Percentiles rank a stretch among this genome's conserved stretches.
These are phyloP conservation scores for Paraphysoderma sedebokerense DNA, from an alignment of 371 early-diverging fungal genomes.

Conservation along the genomic window DNA sequence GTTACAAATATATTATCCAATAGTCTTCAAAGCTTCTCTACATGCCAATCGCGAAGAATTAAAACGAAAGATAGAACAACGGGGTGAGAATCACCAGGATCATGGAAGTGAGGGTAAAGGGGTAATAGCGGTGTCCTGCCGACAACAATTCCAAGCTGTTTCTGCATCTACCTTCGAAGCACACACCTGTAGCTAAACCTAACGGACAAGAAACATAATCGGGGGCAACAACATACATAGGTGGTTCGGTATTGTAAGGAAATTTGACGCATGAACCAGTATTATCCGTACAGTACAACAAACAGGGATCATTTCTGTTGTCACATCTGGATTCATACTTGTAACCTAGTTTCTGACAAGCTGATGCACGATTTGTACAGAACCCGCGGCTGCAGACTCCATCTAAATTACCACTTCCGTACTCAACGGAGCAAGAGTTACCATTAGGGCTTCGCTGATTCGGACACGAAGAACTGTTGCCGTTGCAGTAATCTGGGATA, in stretches of 20 bases:
- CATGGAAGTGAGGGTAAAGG: too few relatives aligned
- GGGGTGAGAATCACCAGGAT: too few relatives aligned
- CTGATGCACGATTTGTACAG: not conserved
- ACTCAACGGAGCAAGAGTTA: not conserved
- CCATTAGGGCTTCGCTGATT: not conserved
- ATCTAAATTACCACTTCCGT: not conserved
- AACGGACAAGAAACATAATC: too few relatives aligned
- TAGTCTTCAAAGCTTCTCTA: too few relatives aligned
- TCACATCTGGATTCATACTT: not conserved
- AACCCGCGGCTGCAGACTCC: conserved; percentile 1
- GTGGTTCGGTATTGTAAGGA: not conserved
- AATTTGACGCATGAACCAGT: not conserved
- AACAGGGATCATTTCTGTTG: not conserved
- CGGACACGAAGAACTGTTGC: not conserved
- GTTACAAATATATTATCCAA: too few relatives aligned
- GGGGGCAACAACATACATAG: too few relatives aligned
- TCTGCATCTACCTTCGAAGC: too few relatives aligned
- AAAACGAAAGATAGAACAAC: too few relatives aligned
- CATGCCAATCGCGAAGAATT: too few relatives aligned
- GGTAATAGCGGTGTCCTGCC: too few relatives aligned
- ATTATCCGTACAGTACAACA: not conserved
- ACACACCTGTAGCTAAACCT: too few relatives aligned
- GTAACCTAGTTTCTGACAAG: not conserved
- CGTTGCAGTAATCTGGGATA: not conserved
- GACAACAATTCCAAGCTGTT: too few relatives aligned